phyloP scores from a whole-genome alignment of 2,329 filamentous ascomycete species.

The Cercospora sesami region DNA sequence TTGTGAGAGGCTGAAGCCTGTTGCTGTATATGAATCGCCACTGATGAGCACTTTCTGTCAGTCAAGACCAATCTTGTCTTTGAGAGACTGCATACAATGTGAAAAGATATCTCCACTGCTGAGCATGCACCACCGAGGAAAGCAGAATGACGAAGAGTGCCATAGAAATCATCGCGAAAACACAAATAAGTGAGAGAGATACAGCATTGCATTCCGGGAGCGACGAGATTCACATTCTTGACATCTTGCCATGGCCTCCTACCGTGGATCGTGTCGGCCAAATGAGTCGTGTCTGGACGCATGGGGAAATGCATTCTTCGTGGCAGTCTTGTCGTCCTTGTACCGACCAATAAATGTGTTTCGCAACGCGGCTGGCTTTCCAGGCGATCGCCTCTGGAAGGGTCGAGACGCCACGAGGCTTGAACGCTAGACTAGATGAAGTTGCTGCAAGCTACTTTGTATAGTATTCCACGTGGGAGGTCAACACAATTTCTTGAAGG shows the following conservation, averaged over 20 bases:
- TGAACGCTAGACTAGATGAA: background rate
- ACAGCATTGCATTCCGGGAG: background rate
- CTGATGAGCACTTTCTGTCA: no score
- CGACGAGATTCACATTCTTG: background rate
- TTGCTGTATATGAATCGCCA: conserved; percentile 5
- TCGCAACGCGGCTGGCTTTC: background rate
- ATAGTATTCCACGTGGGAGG: background rate
- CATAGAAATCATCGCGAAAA: background rate
- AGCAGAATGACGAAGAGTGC: background rate
- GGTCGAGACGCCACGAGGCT: background rate
- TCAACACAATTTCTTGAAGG: background rate
- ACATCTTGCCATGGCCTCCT: background rate
- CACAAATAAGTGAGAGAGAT: background rate
- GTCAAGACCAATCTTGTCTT: no score
- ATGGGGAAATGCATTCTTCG: background rate
- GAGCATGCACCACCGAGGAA: background rate
- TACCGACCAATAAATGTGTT: background rate
- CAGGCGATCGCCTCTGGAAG: background rate
- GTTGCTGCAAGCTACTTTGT: background rate
- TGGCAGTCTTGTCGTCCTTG: background rate
- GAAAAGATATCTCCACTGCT: background rate
- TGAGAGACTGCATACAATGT: background rate
- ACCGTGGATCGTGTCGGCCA: background rate
- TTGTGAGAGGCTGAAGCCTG: background rate
- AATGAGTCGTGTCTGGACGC: background rate